These are phyloP conservation scores for Teratosphaeriaceae sp. DNA, from an alignment of 2,329 filamentous ascomycete species.

Conservation along the genomic window DNA sequence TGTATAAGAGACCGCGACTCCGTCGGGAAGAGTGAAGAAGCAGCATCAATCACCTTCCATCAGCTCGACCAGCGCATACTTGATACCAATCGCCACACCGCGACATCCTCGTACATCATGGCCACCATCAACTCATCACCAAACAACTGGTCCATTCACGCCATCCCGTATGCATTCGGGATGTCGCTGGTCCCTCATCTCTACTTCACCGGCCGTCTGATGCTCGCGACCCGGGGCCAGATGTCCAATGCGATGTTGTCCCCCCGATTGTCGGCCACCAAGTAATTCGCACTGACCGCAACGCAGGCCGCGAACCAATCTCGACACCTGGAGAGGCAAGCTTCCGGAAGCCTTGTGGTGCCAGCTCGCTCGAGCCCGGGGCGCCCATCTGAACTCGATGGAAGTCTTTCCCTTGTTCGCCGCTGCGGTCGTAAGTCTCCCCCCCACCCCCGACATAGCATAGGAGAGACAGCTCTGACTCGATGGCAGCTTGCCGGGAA, in stretches of 20 bases:
- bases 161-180: constrained; percentile 19
- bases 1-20: background rate
- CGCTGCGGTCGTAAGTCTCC: constrained; percentile 29
- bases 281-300: no score
- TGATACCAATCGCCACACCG: no score
- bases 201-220: constrained; percentile 18
- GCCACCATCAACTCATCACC: constrained; percentile 6
- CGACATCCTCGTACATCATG: no score
- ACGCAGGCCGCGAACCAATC: constrained; percentile 19
- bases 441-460: background rate
- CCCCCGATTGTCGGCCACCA: no score
- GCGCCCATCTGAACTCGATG: constrained; percentile 42
- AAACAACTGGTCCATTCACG: constrained; percentile 18
- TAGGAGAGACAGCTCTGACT: background rate
- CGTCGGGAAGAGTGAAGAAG: no score
- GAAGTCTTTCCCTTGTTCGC: constrained; percentile 38
- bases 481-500: constrained; percentile 15
- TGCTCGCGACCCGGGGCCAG: constrained; percentile 17
- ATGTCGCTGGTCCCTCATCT: constrained; percentile 18
- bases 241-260: constrained; percentile 13
- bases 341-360: constrained; percentile 18
- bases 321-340: constrained; percentile 20
- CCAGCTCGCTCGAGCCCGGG: constrained; percentile 17
- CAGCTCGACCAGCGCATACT: no score
- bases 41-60: no score